Evolutionary conservation across 495 filamentous ascomycete genomes (phyloP).

Genomic region (Oidiodendron maius): DNA sequence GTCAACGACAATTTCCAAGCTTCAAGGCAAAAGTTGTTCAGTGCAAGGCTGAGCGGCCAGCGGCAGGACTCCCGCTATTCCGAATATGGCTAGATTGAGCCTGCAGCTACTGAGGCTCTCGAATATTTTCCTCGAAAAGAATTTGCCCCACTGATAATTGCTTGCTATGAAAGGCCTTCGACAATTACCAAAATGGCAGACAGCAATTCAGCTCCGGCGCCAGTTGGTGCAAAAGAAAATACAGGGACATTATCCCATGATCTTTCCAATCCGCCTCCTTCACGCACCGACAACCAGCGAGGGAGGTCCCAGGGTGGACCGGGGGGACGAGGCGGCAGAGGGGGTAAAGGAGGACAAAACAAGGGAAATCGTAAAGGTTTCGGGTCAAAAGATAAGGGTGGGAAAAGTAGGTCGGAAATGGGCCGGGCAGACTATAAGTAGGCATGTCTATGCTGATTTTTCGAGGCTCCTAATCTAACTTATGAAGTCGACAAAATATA

Average conservation of each 20-base stretch:
- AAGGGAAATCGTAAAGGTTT: slow-evolving; percentile 12
- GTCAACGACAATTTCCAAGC: too few relatives aligned
- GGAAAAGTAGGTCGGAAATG: slow-evolving; percentile 55
- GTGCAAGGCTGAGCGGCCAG: not conserved
- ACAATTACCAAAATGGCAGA: slow-evolving; percentile 19
- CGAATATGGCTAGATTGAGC: not conserved
- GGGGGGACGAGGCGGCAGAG: slow-evolving; percentile 15
- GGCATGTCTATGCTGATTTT: slow-evolving; percentile 23
- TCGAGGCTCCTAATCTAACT: slow-evolving; percentile 42
- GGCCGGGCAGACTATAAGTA: slow-evolving; percentile 63
- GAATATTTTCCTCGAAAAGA: not conserved
- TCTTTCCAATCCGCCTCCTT: not conserved
- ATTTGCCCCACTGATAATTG: not conserved
- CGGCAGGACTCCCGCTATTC: not conserved
- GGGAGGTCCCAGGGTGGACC: slow-evolving; percentile 11
- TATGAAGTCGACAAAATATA: slow-evolving; percentile 53
- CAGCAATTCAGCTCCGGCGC: slow-evolving; percentile 5
- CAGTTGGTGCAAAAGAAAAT: not conserved
- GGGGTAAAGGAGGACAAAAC: slow-evolving; percentile 29
- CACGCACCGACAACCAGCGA: slow-evolving; percentile 2
- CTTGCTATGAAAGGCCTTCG: slow-evolving; percentile 14
- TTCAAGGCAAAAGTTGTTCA: not conserved
- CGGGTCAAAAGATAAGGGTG: slow-evolving; percentile 24
- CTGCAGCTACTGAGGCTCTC: not conserved
- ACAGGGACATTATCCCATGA: not conserved